Percentiles rank a stretch among this genome's conserved stretches.
Evolutionary conservation across 495 filamentous ascomycete genomes (phyloP).

Genomic region (Melanomma pulvis-pyrius): DNA sequence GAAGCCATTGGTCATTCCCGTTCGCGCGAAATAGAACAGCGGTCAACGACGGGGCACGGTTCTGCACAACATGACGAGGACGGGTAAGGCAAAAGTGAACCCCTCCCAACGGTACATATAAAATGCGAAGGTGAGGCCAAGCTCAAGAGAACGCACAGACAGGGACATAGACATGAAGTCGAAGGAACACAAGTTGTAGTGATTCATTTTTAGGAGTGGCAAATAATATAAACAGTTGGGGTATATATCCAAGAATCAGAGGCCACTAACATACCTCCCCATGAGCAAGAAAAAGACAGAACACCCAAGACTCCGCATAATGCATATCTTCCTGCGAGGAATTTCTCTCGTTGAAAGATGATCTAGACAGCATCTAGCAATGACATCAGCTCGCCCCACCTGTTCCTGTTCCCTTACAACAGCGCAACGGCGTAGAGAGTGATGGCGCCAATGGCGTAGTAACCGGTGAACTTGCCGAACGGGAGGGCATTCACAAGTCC

Average conservation of each 20-base stretch:
- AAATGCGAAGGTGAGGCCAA: too few relatives aligned
- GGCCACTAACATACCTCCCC: too few relatives aligned
- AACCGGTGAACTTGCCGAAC: conserved; percentile 54
- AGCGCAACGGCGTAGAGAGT: conserved; percentile 54
- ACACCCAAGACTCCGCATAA: not conserved
- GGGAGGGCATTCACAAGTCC: not conserved
- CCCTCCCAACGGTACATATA: not conserved
- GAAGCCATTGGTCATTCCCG: too few relatives aligned
- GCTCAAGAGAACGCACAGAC: too few relatives aligned
- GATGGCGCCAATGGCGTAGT: conserved; percentile 63
- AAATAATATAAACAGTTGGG: not conserved
- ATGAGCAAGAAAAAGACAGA: not conserved
- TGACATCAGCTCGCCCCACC: too few relatives aligned
- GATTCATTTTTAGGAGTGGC: too few relatives aligned
- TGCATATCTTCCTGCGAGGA: not conserved
- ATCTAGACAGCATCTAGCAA: too few relatives aligned
- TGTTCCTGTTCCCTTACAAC: conserved; percentile 24
- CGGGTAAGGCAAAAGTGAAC: too few relatives aligned
- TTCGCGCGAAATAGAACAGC: not conserved
- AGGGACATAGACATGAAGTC: too few relatives aligned
- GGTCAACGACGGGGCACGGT: not conserved
- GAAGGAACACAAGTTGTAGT: too few relatives aligned
- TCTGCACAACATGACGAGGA: not conserved
- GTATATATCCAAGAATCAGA: conserved; percentile 3
- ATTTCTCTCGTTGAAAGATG: too few relatives aligned